Base-by-base conservation (phyloP, 305 asterid species). In the Vinca major region DNA sequence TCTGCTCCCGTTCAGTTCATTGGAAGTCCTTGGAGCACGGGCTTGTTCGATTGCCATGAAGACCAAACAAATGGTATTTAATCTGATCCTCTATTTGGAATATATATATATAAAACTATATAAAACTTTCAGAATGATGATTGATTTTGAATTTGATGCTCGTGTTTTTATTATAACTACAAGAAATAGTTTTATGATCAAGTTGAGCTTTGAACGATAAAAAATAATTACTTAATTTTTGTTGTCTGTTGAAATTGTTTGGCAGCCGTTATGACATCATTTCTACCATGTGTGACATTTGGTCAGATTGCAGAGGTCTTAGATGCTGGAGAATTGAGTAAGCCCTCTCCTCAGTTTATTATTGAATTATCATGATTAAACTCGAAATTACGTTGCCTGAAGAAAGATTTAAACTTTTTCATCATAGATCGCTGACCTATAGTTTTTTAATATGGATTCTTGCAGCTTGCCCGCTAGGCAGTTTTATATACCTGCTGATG, bases 261-360 rank as follows among this genome's bases (percentile, higher is more conserved):
- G 37, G 51, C 89, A 88, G 91, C 91, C 36, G 43, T 83, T 49
- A 77, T 81, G 76, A 86, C 91, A 2, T 45, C 75, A 48, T 43
- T 69, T 67, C 76, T 77, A 43, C 95, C 95, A 2, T 88, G 95
- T 66, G 79, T 86, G 45, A 86, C 79, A 36, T 78, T 75, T 5
- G 83, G 83, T 37, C 83, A 79, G 69, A 69, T 75, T 4, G 77
- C 74, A 37, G 80, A 79, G 63, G 70, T 82, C 69, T 44, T 77
- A 75, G 84, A 85, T 47, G 68, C 67, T 8, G 82, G 82, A 70
- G 77, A 77, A 79, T 65, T 73, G 61, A 76, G 89, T 84, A 61
- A 70, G 70, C 21, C 50, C 14, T 51, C 17, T 3, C 3, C 19
- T 65, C 44, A 16, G 4, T 19, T 39, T 0, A 17, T 17, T n/a